Evolutionary conservation across 2,329 filamentous ascomycete genomes (phyloP).

Genomic region (Colletotrichum orbiculare): DNA sequence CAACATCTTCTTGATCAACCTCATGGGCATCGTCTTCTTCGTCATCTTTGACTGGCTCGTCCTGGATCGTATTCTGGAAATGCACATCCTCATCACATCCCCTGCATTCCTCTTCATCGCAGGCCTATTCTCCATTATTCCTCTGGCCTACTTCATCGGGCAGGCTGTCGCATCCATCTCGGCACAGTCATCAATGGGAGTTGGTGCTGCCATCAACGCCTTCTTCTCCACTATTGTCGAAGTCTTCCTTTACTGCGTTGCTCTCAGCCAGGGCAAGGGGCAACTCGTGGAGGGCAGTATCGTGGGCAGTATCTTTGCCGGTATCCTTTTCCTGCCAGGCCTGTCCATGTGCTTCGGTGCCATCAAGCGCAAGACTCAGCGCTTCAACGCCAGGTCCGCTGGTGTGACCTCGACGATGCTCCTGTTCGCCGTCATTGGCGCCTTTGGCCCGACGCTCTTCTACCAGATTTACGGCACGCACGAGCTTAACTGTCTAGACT

Average conservation of each 20-base stretch:
- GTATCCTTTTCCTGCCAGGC: conserved; percentile 92
- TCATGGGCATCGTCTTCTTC: conserved; percentile 93
- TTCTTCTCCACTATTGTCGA: conserved; percentile 98
- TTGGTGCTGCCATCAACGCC: conserved; percentile 96
- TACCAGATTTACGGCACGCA: conserved; percentile 99
- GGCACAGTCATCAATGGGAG: conserved; percentile 97
- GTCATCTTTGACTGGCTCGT: conserved; percentile 94
- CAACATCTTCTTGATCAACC: conserved; percentile 98
- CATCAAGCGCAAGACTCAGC: conserved; percentile 96
- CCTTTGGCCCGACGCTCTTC: conserved; percentile 95
- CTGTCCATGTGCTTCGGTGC: conserved; percentile 99
- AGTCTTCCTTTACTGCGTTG: conserved; percentile 96
- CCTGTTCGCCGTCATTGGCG: conserved; percentile 93
- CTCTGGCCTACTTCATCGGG: conserved; percentile 96
- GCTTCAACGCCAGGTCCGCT: conserved; percentile 96
- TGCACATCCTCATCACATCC: conserved; percentile 80
- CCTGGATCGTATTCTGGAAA: conserved; percentile 73
- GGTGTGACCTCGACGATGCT: conserved; percentile 98
- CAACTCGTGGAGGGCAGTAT: conserved; percentile 96
- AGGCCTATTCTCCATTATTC: conserved; percentile 91
- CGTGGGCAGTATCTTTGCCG: conserved; percentile 97
- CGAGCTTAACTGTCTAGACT: conserved; percentile 86
- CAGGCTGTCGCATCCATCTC: conserved; percentile 99
- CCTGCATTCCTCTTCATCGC: conserved; percentile 88
- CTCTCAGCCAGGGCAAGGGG: conserved; percentile 90